phyloP scores from a whole-genome alignment of 2,329 filamentous ascomycete genomes.

The Akanthomyces uredinophilus region DNA sequence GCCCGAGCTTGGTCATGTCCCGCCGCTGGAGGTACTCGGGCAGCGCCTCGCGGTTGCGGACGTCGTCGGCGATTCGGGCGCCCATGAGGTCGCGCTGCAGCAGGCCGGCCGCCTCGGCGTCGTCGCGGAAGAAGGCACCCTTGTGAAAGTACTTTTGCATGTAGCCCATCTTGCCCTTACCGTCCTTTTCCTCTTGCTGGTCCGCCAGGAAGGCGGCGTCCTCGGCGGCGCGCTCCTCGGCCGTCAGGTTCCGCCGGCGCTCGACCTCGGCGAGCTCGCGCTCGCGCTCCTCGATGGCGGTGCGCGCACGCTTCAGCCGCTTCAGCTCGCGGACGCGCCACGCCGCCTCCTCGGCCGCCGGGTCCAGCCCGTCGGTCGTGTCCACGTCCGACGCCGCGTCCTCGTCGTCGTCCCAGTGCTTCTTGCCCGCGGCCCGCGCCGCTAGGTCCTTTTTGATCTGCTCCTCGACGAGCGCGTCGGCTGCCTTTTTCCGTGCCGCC shows the following conservation, averaged over 20 bases:
- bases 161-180: constrained; percentile 74
- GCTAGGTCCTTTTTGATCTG: constrained; percentile 79
- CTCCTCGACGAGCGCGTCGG: constrained; percentile 78
- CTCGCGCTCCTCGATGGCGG: constrained; percentile 78
- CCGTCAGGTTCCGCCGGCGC: constrained; percentile 77
- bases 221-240: constrained; percentile 79
- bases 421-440: constrained; percentile 68
- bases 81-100: constrained; percentile 83
- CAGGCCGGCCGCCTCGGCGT: constrained; percentile 68
- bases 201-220: constrained; percentile 71
- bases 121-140: constrained; percentile 89
- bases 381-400: constrained; percentile 71
- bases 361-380: constrained; percentile 81
- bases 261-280: constrained; percentile 85
- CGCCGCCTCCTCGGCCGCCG: constrained; percentile 80
- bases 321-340: constrained; percentile 92
- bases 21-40: constrained; percentile 89
- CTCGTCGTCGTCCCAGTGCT: constrained; percentile 81
- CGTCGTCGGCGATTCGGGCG: constrained; percentile 73
- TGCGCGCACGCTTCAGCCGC: constrained; percentile 80
- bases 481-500: constrained; percentile 61
- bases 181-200: constrained; percentile 75
- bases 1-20: constrained; percentile 89
- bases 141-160: constrained; percentile 98
- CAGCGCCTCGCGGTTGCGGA: constrained; percentile 73